These are phyloP conservation scores for Diutina pseudorugosa DNA, from an alignment of 1,139 yeast genomes.

Conservation along the genomic window DNA sequence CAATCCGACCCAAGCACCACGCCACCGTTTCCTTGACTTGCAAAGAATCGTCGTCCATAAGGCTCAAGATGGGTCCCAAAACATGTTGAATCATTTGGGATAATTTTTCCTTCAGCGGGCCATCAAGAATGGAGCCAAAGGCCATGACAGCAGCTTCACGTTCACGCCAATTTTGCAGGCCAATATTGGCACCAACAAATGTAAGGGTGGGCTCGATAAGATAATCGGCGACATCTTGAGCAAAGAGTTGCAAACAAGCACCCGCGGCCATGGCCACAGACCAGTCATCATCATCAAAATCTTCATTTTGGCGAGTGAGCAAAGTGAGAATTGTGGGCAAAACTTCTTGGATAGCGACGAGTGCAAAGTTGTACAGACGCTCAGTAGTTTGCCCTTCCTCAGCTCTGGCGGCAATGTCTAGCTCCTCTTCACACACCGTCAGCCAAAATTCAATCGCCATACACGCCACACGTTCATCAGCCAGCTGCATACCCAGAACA, in stretches of 20 bases:
- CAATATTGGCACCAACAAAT: conserved; percentile 70
- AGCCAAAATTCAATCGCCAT: conserved; percentile 99
- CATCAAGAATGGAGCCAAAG: conserved; percentile 91
- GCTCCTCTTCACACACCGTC: conserved; percentile 92
- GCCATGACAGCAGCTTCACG: conserved; percentile 99
- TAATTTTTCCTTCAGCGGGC: conserved; percentile 73
- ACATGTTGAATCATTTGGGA: conserved; percentile 67
- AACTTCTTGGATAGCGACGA: conserved; percentile 71
- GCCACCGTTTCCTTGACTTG: conserved; percentile 96
- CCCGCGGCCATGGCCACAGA: conserved; percentile 98
- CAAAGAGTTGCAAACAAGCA: conserved; percentile 87
- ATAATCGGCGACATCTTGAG: conserved; percentile 77
- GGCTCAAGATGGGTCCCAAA: conserved; percentile 56
- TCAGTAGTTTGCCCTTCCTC: conserved; percentile 39
- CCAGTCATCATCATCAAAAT: conserved; percentile 93
- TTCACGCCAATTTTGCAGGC: conserved; percentile 56
- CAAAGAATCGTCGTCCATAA: conserved; percentile 61
- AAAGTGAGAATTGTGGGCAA: conserved; percentile 75
- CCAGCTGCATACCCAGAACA: conserved; percentile 81
- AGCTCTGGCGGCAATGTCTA: conserved; percentile 60
- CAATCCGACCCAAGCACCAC: conserved; percentile 96
- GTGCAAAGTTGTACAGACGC: conserved; percentile 58
- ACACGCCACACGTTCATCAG: conserved; percentile 81
- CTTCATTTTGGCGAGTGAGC: conserved; percentile 83
- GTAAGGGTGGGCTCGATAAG: conserved; percentile 76